Conservation (phyloP, 768 basidiomycete species). For the Tylopilus intermedius region DNA sequence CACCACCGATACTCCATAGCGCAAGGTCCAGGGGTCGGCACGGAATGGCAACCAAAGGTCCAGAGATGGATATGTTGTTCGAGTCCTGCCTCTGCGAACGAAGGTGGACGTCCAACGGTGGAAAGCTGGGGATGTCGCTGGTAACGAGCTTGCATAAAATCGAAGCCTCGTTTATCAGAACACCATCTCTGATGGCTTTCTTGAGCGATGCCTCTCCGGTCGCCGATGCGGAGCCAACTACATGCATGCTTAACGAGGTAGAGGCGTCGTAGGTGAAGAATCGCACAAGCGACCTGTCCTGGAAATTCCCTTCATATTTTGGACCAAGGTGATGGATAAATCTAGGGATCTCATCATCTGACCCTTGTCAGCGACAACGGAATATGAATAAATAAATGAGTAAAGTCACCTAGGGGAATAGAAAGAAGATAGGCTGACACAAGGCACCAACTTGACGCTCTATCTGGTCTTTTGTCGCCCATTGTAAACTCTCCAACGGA, state of each 20-base stretch:
- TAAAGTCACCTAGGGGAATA: conserved; percentile 48
- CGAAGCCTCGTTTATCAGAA: conserved; percentile 34
- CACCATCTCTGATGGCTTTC: conserved; percentile 39
- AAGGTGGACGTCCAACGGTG: conserved; percentile 10
- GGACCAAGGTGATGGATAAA: conserved; percentile 81
- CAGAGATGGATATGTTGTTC: conserved; percentile 24
- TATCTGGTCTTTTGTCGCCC: conserved; percentile 46
- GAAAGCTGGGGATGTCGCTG: conserved; percentile 10
- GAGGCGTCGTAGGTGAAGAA: conserved; percentile 84
- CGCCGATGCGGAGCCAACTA: conserved; percentile 46
- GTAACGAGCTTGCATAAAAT: conserved; percentile 41
- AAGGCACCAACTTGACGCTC: conserved; percentile 53
- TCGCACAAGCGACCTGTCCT: conserved; percentile 60
- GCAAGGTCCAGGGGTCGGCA: conserved; percentile 65
- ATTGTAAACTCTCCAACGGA: conserved; percentile 42
- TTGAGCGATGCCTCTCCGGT: conserved; percentile 37
- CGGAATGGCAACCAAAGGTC: conserved; percentile 58
- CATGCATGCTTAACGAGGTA: conserved; percentile 77
- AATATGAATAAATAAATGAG: background rate
- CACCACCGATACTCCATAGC: conserved; percentile 81
- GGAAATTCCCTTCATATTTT: conserved; percentile 70
- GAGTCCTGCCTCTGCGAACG: background rate
- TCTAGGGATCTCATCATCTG: conserved; percentile 67
- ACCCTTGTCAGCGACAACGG: conserved; percentile 11
- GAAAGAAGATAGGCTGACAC: conserved; percentile 62